These are phyloP conservation scores for Eucalyptus erythrocorys DNA, from an alignment of 345 rosid species.

Conservation along the genomic window DNA sequence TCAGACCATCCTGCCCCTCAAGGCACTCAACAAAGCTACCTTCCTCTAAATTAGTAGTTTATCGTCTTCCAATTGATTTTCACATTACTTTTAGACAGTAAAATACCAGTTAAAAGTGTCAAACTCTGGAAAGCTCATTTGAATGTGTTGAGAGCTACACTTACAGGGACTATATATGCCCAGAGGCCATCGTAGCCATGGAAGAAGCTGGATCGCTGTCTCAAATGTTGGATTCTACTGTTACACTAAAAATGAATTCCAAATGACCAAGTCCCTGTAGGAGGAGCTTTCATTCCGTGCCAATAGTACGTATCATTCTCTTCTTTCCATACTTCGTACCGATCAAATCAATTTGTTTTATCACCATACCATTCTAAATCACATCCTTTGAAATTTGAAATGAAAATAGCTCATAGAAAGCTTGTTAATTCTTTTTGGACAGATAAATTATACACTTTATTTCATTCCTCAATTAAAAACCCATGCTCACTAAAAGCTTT, in stretches of 20 bases:
- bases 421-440: too few relatives aligned
- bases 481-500: too few relatives aligned
- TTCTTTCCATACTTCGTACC: too few relatives aligned
- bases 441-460: too few relatives aligned
- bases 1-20: background rate
- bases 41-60: background rate
- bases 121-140: background rate
- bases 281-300: background rate
- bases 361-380: too few relatives aligned
- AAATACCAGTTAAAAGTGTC: background rate
- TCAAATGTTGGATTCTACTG: background rate
- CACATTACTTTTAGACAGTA: background rate
- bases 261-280: background rate
- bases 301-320: too few relatives aligned
- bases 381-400: too few relatives aligned
- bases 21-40: background rate
- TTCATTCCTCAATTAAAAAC: too few relatives aligned
- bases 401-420: too few relatives aligned
- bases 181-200: background rate
- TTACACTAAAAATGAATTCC: background rate
- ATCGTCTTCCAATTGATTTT: background rate
- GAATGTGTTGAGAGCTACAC: background rate
- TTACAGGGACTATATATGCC: background rate
- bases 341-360: too few relatives aligned
- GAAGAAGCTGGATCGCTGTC: background rate